Evolutionary conservation across 2,329 filamentous ascomycete genomes (phyloP).

Genomic region (Microsporum audouinii): DNA sequence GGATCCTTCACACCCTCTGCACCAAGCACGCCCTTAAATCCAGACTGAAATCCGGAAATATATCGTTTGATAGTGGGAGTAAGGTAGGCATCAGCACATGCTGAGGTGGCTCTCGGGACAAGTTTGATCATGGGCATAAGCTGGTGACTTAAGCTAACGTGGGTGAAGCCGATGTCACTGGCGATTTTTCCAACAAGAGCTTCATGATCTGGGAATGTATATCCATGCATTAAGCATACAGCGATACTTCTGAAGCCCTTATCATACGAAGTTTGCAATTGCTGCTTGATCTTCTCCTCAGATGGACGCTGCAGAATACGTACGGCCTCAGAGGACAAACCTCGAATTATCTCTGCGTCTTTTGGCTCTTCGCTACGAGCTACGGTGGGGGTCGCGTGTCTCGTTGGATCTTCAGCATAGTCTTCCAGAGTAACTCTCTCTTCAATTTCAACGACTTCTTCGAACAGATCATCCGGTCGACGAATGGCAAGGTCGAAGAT

Average conservation of each 20-base stretch:
- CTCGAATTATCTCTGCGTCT: conserved; percentile 52
- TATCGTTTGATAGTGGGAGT: conserved; percentile 71
- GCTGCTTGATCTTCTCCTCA: conserved; percentile 42
- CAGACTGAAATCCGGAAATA: conserved; percentile 62
- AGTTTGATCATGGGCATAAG: conserved; percentile 85
- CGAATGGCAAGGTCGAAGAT: conserved; percentile 85
- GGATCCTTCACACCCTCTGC: conserved; percentile 60
- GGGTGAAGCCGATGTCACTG: conserved; percentile 66
- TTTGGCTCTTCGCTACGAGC: conserved; percentile 28
- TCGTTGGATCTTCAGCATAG: conserved; percentile 74
- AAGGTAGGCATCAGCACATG: conserved; percentile 69
- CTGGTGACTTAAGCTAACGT: conserved; percentile 70
- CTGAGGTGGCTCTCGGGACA: conserved; percentile 61
- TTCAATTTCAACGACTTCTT: conserved; percentile 75
- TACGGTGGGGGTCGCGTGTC: conserved; percentile 42
- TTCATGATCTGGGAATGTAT: conserved; percentile 82
- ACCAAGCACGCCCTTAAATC: conserved; percentile 71
- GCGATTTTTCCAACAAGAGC: conserved; percentile 64
- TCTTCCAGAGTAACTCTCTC: conserved; percentile 86
- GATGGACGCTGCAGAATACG: conserved; percentile 53
- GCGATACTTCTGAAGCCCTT: conserved; percentile 69
- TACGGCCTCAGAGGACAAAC: conserved; percentile 63
- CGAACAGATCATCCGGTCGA: conserved; percentile 79
- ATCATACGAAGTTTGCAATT: conserved; percentile 57
- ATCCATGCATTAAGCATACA: conserved; percentile 84